Percentiles rank a stretch among this genome's conserved stretches.
These are phyloP conservation scores for Cutaneotrichosporon mucoides DNA, from an alignment of 1,284 basidiomycete genomes.

Conservation along the genomic window DNA sequence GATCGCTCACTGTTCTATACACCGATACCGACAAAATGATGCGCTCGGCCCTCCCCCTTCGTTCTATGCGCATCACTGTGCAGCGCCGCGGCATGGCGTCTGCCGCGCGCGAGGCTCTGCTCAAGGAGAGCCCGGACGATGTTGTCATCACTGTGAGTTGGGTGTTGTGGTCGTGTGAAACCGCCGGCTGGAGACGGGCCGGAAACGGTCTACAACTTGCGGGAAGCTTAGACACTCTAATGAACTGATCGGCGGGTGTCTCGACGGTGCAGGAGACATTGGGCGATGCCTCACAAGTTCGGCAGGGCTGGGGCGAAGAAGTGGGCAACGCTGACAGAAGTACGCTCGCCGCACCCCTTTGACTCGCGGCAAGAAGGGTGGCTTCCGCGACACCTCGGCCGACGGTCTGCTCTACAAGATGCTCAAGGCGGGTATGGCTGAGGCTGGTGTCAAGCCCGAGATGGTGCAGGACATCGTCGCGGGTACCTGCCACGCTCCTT, in stretches of 20 bases:
- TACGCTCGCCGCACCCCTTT: slow-evolving; percentile 30
- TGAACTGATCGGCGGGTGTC: no score
- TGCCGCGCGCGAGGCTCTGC: slow-evolving; percentile 47
- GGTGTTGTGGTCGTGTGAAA: neutral
- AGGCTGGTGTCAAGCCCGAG: slow-evolving; percentile 22
- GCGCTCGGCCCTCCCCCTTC: slow-evolving; percentile 1
- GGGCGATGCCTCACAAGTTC: no score
- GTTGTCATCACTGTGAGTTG: slow-evolving; percentile 79
- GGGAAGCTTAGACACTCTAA: no score
- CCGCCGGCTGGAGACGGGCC: no score
- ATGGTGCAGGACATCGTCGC: slow-evolving; percentile 54
- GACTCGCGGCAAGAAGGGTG: slow-evolving; percentile 29
- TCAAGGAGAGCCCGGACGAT: slow-evolving; percentile 63
- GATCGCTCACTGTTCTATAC: neutral
- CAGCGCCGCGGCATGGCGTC: slow-evolving; percentile 4
- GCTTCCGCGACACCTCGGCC: slow-evolving; percentile 28
- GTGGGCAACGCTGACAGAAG: slow-evolving; percentile 43
- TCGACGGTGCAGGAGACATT: no score
- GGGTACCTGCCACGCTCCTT: slow-evolving; percentile 48
- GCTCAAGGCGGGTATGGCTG: slow-evolving; percentile 23
- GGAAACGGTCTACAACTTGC: no score
- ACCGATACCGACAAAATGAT: neutral
- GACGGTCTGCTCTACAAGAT: slow-evolving; percentile 27
- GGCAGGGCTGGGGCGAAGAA: no score
- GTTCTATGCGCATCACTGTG: slow-evolving; percentile 1